Evolutionary conservation across 2,329 filamentous ascomycete species (phyloP), one percentile per base, ranked within the genome.

Genomic region (Alternaria gansuensis): DNA sequence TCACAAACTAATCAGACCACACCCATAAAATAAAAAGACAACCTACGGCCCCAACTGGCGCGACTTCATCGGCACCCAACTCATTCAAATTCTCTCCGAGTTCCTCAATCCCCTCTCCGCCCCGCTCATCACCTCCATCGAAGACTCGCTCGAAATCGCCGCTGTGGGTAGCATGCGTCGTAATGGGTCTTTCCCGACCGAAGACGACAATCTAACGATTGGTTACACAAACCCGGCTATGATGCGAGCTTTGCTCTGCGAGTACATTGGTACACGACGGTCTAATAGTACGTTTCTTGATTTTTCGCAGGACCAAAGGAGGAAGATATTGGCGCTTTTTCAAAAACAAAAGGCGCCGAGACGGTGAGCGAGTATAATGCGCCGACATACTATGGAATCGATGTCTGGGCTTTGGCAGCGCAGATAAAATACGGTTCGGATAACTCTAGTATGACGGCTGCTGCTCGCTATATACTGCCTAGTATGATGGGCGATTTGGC

Each of bases 201-300:
- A 34, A 23, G 50, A 53, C 37, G 80, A 82, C 60, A 80, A 80
- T 60, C 64, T 78, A 5, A 76, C 74, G 7, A 60, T 79, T 0
- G 78, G 68, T 0, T 81, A 81, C 63, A 77, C 76, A 0, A 83
- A 82, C 60, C 80, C 80, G 1, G 67, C 41, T 1, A 68, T 81
- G 31, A 81, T 81, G 78, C 74, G 80, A 3, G 74, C 75, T 3
- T 71, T 78, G 41, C 72, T 72, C 3, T 75, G 78, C 3, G 78
- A 78, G 9, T 81, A 79, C 78, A 75, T 80, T n/a, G 80, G 80
- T 2, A 53, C 71, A 3, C 77, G 78, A 3, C 71, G 74, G 17
- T 65, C 74, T 21, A 81, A 81, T 62, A 17, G 75, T 21, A 75
- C 68, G 0, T 73, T 80, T 5, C 69, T 74, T 56, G 60, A 59